Percentiles rank a stretch among this genome's conserved stretches.
phyloP scores from a whole-genome alignment of 768 basidiomycete species.

The Suillus americanus region DNA sequence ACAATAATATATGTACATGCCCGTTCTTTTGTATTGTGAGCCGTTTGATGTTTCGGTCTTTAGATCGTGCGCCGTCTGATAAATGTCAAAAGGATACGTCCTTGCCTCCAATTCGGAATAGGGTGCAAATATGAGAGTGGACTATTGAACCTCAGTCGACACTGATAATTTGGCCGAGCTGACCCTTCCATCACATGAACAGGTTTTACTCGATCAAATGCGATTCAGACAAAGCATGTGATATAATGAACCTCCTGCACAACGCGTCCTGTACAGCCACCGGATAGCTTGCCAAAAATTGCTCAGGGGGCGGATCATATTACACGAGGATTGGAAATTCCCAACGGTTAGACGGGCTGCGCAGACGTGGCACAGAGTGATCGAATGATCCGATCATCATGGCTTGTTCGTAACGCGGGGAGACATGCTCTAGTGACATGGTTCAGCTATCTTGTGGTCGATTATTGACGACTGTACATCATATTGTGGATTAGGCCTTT shows the following conservation, averaged over 20 bases:
- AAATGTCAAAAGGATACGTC: background rate
- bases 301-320: background rate
- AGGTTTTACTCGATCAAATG: background rate
- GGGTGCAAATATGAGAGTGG: background rate
- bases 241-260: too few species aligned
- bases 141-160: background rate
- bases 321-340: background rate
- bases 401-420: background rate
- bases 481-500: too few species aligned
- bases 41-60: background rate
- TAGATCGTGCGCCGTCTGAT: background rate
- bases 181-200: background rate
- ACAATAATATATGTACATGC: background rate
- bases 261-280: background rate
- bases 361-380: background rate
- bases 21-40: background rate
- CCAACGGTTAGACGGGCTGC: background rate
- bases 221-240: background rate
- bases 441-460: background rate
- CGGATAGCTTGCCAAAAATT: background rate
- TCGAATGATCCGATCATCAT: background rate
- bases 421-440: background rate
- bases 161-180: background rate
- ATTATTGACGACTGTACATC: background rate
- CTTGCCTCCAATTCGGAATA: background rate